These are phyloP conservation scores for Boletus rubropictus DNA, from an alignment of 768 basidiomycete genomes.

Conservation along the genomic window DNA sequence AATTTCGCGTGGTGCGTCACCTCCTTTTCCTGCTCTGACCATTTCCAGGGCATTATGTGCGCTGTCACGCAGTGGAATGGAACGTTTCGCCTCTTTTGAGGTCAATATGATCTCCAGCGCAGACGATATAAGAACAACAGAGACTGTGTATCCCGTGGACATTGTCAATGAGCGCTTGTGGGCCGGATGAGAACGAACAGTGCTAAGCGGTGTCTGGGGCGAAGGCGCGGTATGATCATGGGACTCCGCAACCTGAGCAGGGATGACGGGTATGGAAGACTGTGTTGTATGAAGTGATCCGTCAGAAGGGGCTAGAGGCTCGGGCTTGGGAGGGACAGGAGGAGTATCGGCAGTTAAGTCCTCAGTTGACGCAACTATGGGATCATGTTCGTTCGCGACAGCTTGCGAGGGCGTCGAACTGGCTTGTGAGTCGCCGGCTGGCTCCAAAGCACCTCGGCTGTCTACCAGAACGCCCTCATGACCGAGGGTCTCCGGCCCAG, in stretches of 20 bases:
- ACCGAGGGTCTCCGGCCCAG: not conserved
- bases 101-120: constrained; percentile 81
- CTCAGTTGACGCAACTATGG: not conserved
- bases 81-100: constrained; percentile 86
- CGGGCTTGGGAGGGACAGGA: constrained; percentile 3
- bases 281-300: constrained; percentile 2
- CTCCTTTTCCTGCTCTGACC: constrained; percentile 68
- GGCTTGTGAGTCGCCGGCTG: not conserved
- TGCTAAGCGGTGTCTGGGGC: constrained; percentile 19
- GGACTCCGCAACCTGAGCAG: constrained; percentile 6
- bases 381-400: constrained; percentile 2
- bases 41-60: constrained; percentile 79
- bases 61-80: constrained; percentile 73
- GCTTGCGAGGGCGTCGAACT: not conserved
- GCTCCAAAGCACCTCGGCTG: not conserved
- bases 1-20: constrained; percentile 76
- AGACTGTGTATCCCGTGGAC: constrained; percentile 67
- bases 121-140: constrained; percentile 73
- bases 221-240: constrained; percentile 13
- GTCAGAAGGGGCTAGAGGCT: constrained; percentile 2
- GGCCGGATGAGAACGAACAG: constrained; percentile 15
- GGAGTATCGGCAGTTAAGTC: not conserved
- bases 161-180: constrained; percentile 58
- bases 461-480: not conserved
- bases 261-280: constrained; percentile 4